Percentiles rank a stretch among this genome's conserved stretches.
Conservation (phyloP, 257 asterid genomes). For the Scutellaria barbata region DNA sequence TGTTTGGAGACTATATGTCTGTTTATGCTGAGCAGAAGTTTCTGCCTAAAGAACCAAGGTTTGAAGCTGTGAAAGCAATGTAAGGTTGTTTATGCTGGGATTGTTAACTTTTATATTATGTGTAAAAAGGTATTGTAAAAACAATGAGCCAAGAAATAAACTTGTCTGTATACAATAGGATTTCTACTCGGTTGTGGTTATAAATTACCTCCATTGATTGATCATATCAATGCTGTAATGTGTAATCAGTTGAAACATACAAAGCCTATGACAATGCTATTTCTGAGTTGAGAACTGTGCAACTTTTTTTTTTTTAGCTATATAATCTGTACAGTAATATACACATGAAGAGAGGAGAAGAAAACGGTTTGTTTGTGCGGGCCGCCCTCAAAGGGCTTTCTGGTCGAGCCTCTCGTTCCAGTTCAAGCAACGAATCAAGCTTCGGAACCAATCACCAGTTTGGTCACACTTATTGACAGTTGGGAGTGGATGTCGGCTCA, state of each 20-base stretch:
- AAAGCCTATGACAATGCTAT: slow-evolving; percentile 36
- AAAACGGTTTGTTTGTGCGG: background rate
- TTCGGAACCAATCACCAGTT: slow-evolving; percentile 97
- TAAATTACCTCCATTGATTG: too few species aligned
- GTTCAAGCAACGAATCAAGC: slow-evolving; percentile 96
- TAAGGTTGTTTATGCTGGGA: slow-evolving; percentile 28
- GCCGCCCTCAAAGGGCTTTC: slow-evolving; percentile 70
- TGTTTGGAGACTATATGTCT: slow-evolving; percentile 83
- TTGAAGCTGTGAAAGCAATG: slow-evolving; percentile 68
- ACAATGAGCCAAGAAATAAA: too few species aligned
- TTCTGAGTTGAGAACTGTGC: slow-evolving; percentile 30
- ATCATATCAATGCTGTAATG: slow-evolving; percentile 11
- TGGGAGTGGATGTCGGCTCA: slow-evolving; percentile 99
- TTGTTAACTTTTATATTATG: background rate
- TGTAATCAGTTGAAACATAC: slow-evolving; percentile 37
- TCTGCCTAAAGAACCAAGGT: slow-evolving; percentile 78
- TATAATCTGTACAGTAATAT: slow-evolving; percentile 60
- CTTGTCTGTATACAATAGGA: too few species aligned
- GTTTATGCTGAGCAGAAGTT: slow-evolving; percentile 77
- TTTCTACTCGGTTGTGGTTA: too few species aligned
- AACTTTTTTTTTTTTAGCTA: slow-evolving; percentile 30
- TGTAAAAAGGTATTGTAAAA: background rate
- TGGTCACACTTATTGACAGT: slow-evolving; percentile 91
- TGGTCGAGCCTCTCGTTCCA: slow-evolving; percentile 98
- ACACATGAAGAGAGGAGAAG: slow-evolving; percentile 28